Evolutionary conservation across 2,329 filamentous ascomycete species (phyloP).

Genomic region (Diplodia scrobiculata): DNA sequence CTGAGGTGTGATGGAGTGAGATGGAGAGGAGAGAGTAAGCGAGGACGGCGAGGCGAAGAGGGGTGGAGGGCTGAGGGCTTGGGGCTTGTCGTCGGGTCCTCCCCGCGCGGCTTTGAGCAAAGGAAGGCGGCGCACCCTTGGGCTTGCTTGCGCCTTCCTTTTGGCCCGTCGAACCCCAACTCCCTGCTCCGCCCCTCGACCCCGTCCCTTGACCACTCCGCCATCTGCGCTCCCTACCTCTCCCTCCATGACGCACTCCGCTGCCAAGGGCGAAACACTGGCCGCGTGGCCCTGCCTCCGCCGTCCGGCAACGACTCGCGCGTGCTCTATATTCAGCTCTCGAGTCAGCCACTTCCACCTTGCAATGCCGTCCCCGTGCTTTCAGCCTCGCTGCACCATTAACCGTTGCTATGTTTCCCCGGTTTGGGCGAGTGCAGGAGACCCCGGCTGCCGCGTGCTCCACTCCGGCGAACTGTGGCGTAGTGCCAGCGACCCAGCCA

Average conservation of each 20-base stretch:
- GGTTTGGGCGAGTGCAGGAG: background rate
- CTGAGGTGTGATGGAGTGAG: background rate
- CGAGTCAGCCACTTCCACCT: slow-evolving; percentile 2
- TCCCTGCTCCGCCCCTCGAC: background rate
- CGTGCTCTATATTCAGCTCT: background rate
- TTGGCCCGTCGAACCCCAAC: background rate
- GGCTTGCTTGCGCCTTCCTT: background rate
- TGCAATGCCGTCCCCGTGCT: slow-evolving; percentile 3
- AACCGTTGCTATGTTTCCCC: background rate
- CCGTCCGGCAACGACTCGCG: background rate
- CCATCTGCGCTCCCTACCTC: background rate
- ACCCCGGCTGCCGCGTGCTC: background rate
- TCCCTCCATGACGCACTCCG: background rate
- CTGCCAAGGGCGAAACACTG: slow-evolving; percentile 5
- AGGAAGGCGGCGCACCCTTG: background rate
- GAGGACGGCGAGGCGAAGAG: background rate
- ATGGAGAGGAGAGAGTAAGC: background rate
- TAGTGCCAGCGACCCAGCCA: background rate
- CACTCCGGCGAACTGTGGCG: background rate
- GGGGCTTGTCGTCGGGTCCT: background rate
- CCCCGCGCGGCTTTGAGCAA: background rate
- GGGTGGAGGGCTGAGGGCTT: too few relatives aligned
- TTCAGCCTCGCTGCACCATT: background rate
- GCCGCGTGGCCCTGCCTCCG: slow-evolving; percentile 11
- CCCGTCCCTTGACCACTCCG: background rate